These are phyloP conservation scores for Rubroboletus pulcherrimus DNA, from an alignment of 768 basidiomycete species.

Conservation along the genomic window DNA sequence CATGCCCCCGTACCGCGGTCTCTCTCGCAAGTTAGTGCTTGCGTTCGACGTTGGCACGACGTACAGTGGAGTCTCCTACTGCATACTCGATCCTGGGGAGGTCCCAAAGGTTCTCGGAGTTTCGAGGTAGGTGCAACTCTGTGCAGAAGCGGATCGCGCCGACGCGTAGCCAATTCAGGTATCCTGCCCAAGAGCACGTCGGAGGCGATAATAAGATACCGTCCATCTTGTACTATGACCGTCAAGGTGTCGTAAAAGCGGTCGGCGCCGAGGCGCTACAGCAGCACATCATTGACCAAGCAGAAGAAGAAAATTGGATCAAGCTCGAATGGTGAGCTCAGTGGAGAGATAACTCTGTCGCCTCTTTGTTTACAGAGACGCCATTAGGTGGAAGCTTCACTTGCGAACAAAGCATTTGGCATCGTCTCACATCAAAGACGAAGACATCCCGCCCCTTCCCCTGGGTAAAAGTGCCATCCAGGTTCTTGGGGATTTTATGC, in stretches of 20 bases:
- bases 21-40: slow-evolving; percentile 38
- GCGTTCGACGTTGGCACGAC: slow-evolving; percentile 46
- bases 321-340: slow-evolving; percentile 39
- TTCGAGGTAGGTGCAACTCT: slow-evolving; percentile 17
- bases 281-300: slow-evolving; percentile 34
- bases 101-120: slow-evolving; percentile 29
- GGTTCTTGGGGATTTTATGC: slow-evolving; percentile 27
- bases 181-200: slow-evolving; percentile 43
- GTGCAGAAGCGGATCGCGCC: not conserved
- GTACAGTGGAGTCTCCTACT: slow-evolving; percentile 39
- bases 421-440: slow-evolving; percentile 21
- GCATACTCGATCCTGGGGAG: slow-evolving; percentile 35
- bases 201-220: slow-evolving; percentile 48
- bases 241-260: slow-evolving; percentile 35
- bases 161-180: slow-evolving; percentile 27
- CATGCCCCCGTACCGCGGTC: slow-evolving; percentile 37
- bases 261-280: slow-evolving; percentile 42
- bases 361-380: not conserved
- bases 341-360: too few relatives aligned
- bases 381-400: slow-evolving; percentile 34
- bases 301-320: slow-evolving; percentile 34
- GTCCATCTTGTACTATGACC: slow-evolving; percentile 45
- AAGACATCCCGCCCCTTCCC: slow-evolving; percentile 26
- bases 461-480: slow-evolving; percentile 14
- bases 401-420: slow-evolving; percentile 28